Percentiles rank a stretch among this genome's conserved stretches.
phyloP scores from a whole-genome alignment of 305 asterid species.

The Plantago lanceolata region DNA sequence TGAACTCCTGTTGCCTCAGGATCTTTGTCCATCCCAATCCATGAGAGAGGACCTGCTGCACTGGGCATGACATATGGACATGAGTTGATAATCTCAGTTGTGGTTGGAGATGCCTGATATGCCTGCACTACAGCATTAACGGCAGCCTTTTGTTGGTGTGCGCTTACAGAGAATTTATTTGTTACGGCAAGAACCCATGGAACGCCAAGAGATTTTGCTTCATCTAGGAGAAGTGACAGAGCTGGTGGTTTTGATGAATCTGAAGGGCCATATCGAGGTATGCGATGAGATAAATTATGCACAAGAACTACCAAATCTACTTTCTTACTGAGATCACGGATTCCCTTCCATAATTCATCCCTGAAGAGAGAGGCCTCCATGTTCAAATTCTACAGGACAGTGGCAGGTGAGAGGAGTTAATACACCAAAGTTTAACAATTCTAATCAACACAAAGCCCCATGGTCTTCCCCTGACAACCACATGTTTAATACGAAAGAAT shows the following conservation, averaged over 20 bases:
- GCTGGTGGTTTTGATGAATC: constrained; percentile 65
- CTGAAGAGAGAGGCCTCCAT: constrained; percentile 84
- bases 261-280: constrained; percentile 61
- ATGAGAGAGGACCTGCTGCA: constrained; percentile 51
- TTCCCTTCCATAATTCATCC: constrained; percentile 94
- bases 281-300: constrained; percentile 89
- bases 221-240: constrained; percentile 68
- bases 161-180: constrained; percentile 93
- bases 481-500: not conserved
- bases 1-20: constrained; percentile 35
- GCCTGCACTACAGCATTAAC: constrained; percentile 71
- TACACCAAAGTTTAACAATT: constrained; percentile 8
- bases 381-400: constrained; percentile 58
- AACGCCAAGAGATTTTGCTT: constrained; percentile 85
- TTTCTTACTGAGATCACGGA: constrained; percentile 84
- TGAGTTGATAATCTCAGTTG: constrained; percentile 73
- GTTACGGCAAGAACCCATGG: constrained; percentile 97
- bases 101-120: constrained; percentile 74
- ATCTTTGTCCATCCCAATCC: constrained; percentile 47
- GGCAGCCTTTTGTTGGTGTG: constrained; percentile 83
- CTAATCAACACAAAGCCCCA: not conserved
- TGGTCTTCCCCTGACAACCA: not conserved
- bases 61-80: constrained; percentile 87
- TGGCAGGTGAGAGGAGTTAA: constrained; percentile 4
- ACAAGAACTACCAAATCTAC: constrained; percentile 89